phyloP scores from a whole-genome alignment of 2,329 filamentous ascomycete species.

The Nakataea oryzae region DNA sequence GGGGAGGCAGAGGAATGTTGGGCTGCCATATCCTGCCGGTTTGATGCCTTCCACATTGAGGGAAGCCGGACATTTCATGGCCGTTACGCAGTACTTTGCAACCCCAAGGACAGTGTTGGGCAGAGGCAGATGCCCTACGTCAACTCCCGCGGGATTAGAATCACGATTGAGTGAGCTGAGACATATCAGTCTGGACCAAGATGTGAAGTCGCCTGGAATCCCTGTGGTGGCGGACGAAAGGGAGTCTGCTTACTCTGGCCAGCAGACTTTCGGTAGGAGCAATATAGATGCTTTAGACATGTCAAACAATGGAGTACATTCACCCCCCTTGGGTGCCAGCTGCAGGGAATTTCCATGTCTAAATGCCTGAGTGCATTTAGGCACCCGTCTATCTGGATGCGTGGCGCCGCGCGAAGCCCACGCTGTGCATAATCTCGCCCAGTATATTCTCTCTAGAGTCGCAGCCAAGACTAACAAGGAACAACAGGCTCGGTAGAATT shows the following conservation, averaged over 20 bases:
- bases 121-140: neutral
- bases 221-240: too few relatives aligned
- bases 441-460: neutral
- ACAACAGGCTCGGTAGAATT: too few relatives aligned
- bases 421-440: neutral
- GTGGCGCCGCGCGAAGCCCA: neutral
- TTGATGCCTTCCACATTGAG: conserved; percentile 26
- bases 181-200: neutral
- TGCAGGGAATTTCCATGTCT: neutral
- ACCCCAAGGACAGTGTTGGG: too few relatives aligned
- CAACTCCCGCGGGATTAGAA: neutral
- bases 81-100: neutral
- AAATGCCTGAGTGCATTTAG: neutral
- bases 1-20: conserved; percentile 79
- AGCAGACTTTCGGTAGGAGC: neutral
- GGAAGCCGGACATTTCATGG: neutral
- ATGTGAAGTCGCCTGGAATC: too few relatives aligned
- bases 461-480: too few relatives aligned
- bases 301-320: neutral
- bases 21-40: conserved; percentile 81
- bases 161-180: neutral
- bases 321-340: neutral
- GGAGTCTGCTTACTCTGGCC: too few relatives aligned
- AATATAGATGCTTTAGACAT: neutral
- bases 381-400: too few relatives aligned